Evolutionary conservation across 1,284 basidiomycete species (phyloP).

Genomic region (Trametes sp.): DNA sequence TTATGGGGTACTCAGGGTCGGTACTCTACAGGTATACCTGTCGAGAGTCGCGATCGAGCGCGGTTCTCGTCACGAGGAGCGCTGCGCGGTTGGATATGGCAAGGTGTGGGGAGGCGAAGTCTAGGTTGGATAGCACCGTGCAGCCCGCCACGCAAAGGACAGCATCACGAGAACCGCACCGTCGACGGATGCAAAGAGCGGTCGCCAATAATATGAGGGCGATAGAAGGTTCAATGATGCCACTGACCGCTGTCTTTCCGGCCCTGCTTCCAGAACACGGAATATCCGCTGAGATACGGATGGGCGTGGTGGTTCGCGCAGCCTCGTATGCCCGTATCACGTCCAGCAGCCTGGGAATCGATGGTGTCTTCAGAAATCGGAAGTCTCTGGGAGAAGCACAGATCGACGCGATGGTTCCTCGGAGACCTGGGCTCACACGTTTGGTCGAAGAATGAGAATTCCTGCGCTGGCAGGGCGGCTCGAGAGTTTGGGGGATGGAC

Average conservation of each 20-base stretch:
- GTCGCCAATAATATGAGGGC: constrained; percentile 4
- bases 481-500: neutral
- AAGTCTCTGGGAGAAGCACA: constrained; percentile 1
- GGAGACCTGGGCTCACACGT: neutral
- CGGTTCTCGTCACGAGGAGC: neutral
- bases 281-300: constrained; percentile 10
- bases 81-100: neutral
- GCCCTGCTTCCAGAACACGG: constrained; percentile 9
- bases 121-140: neutral
- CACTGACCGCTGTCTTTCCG: constrained; percentile 5
- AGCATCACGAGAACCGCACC: constrained; percentile 9
- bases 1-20: neutral
- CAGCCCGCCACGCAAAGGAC: neutral
- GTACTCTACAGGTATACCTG: neutral
- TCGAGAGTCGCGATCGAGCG: neutral
- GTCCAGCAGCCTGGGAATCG: neutral
- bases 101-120: neutral
- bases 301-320: constrained; percentile 4
- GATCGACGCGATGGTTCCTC: constrained; percentile 8
- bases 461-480: neutral
- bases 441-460: neutral
- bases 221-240: constrained; percentile 5
- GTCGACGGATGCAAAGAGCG: constrained; percentile 4
- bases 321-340: neutral
- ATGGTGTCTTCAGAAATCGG: neutral